Percentiles rank a stretch among this genome's conserved stretches.
These are phyloP conservation scores for Rhodotorula graminis DNA, from an alignment of 768 basidiomycete genomes.

Conservation along the genomic window DNA sequence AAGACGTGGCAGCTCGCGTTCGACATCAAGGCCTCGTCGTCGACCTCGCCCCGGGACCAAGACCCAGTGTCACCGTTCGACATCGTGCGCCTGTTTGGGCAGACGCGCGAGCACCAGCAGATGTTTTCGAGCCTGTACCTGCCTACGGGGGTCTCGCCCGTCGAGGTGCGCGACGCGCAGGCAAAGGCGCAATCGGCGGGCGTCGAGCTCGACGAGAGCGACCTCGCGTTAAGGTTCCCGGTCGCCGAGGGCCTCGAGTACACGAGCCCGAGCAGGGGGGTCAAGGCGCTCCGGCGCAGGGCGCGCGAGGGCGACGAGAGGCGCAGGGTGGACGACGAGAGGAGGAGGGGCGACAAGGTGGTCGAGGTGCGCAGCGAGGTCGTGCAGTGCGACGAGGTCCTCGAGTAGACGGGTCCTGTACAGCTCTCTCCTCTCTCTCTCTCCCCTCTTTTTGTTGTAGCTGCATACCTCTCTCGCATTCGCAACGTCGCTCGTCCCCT, in stretches of 20 bases:
- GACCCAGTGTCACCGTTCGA: background rate
- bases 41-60: background rate
- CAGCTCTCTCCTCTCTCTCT: background rate
- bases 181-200: slow-evolving; percentile 3
- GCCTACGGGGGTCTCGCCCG: slow-evolving; percentile 24
- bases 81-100: background rate
- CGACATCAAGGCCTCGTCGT: background rate
- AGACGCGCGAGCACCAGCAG: slow-evolving; percentile 5
- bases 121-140: slow-evolving; percentile 31
- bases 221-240: slow-evolving; percentile 26
- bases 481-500: background rate
- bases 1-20: background rate
- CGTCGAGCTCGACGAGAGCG: slow-evolving; percentile 30
- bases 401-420: background rate
- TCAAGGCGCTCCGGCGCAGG: slow-evolving; percentile 2
- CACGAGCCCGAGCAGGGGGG: background rate
- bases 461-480: background rate
- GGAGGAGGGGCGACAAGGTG: background rate
- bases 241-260: slow-evolving; percentile 13
- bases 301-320: slow-evolving; percentile 14
- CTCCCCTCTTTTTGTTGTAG: background rate
- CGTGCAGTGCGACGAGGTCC: background rate
- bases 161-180: slow-evolving; percentile 12
- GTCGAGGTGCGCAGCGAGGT: slow-evolving; percentile 9
- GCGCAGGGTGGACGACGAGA: background rate